These are phyloP conservation scores for Parachlorella kessleri DNA, from an alignment of 139 green algal genomes.

Conservation along the genomic window DNA sequence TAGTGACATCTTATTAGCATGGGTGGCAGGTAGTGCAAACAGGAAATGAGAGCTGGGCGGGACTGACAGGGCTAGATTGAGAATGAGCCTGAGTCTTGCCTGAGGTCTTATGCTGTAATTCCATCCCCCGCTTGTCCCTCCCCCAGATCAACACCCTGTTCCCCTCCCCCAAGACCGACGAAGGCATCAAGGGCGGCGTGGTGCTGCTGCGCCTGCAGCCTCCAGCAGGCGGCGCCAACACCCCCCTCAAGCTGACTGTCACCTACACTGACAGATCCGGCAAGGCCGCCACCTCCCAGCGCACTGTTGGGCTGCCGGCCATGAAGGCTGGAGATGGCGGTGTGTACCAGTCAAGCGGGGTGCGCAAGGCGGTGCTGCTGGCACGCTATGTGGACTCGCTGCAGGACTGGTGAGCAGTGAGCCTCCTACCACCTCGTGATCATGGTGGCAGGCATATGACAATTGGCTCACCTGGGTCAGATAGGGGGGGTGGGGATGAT, in stretches of 20 bases:
- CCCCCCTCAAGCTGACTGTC: constrained; percentile 21
- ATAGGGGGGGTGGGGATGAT: too few species aligned
- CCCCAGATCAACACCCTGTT: constrained; percentile 32
- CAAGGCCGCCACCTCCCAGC: neutral
- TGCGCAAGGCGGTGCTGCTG: constrained; percentile 41
- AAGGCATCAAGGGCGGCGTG: constrained; percentile 41
- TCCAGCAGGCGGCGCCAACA: neutral
- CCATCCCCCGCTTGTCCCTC: too few species aligned
- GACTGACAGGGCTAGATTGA: neutral
- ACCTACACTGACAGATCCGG: constrained; percentile 28
- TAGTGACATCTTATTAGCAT: too few species aligned
- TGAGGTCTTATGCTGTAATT: too few species aligned
- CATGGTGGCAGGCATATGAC: too few species aligned
- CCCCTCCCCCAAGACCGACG: constrained; percentile 34
- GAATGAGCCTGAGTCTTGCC: neutral
- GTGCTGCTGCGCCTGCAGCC: constrained; percentile 32
- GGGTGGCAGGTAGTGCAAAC: too few species aligned
- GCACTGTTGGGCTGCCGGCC: neutral
- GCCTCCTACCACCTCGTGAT: too few species aligned
- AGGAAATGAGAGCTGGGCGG: too few species aligned
- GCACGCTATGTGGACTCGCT: constrained; percentile 40
- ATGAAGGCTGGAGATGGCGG: neutral
- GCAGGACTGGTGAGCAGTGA: constrained; percentile 29
- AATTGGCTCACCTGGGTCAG: too few species aligned
- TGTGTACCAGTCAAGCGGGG: constrained; percentile 22